phyloP scores from a whole-genome alignment of 768 basidiomycete species.

The Boletus tylopilopsis region DNA sequence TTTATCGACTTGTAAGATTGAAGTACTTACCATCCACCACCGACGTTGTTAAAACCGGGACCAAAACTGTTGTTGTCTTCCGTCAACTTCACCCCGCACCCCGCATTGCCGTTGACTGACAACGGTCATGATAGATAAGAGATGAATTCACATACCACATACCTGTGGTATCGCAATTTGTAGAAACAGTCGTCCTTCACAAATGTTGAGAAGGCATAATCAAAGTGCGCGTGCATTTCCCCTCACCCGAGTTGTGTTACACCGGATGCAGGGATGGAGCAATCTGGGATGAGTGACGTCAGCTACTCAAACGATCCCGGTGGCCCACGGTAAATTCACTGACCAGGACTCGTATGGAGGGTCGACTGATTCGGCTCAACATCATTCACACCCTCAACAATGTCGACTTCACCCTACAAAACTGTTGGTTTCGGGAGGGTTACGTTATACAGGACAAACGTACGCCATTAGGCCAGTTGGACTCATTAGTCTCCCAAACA shows the following conservation, averaged over 20 bases:
- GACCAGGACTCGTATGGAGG: constrained; percentile 53
- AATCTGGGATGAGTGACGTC: constrained; percentile 12
- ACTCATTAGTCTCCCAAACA: constrained; percentile 25
- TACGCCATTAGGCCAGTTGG: constrained; percentile 28
- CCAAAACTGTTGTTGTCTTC: constrained; percentile 27
- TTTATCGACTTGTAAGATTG: neutral
- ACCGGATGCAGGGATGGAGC: constrained; percentile 24
- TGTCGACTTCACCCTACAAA: constrained; percentile 29
- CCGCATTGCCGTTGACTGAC: constrained; percentile 30
- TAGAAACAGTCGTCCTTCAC: constrained; percentile 17
- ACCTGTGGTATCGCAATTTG: constrained; percentile 25
- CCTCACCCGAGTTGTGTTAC: constrained; percentile 25
- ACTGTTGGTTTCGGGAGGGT: neutral
- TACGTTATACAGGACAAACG: neutral
- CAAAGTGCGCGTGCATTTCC: too few relatives aligned
- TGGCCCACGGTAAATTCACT: neutral
- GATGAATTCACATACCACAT: neutral
- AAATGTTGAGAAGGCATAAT: neutral
- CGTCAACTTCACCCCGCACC: constrained; percentile 34
- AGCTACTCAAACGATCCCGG: neutral
- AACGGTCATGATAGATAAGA: constrained; percentile 7
- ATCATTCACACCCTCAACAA: constrained; percentile 47
- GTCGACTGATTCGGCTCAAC: constrained; percentile 48
- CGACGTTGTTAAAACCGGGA: constrained; percentile 28
- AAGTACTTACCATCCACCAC: constrained; percentile 39